Percentiles rank a stretch among this genome's conserved stretches.
These are phyloP conservation scores for Protoeuglena noctilucae DNA, from an alignment of 139 green algal species.

Conservation along the genomic window DNA sequence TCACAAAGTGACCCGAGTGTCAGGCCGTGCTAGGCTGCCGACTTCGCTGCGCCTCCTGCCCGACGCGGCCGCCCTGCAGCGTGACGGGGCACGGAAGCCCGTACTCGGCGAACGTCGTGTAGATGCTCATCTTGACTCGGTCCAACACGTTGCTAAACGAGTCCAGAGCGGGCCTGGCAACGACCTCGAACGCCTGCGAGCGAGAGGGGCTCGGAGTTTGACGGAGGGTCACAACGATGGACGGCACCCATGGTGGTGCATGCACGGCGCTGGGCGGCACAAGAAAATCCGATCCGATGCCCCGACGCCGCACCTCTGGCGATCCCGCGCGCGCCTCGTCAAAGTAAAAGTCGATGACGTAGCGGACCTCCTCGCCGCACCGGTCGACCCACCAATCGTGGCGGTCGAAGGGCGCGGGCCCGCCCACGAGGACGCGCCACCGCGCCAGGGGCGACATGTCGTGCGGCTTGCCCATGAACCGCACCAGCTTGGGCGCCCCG, in stretches of 20 bases:
- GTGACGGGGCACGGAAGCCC: slow-evolving; percentile 82
- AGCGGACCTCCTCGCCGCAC: slow-evolving; percentile 66
- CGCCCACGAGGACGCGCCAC: slow-evolving; percentile 34
- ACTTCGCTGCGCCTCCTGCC: slow-evolving; percentile 4
- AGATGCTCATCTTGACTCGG: slow-evolving; percentile 76
- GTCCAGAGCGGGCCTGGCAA: slow-evolving; percentile 73
- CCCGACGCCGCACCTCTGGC: neutral
- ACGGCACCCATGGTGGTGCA: too few species aligned
- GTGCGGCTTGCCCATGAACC: slow-evolving; percentile 69
- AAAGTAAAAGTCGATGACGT: slow-evolving; percentile 97
- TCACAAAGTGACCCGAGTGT: too few species aligned
- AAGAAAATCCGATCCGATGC: too few species aligned
- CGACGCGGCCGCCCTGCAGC: slow-evolving; percentile 18
- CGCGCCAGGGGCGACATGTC: slow-evolving; percentile 70
- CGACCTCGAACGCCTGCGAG: slow-evolving; percentile 61
- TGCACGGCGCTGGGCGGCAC: too few species aligned
- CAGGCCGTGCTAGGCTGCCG: too few species aligned
- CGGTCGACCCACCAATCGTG: slow-evolving; percentile 90
- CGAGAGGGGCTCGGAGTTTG: neutral
- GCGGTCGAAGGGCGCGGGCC: slow-evolving; percentile 71
- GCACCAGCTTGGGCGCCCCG: slow-evolving; percentile 44
- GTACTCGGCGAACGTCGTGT: slow-evolving; percentile 58
- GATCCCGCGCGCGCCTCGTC: slow-evolving; percentile 32
- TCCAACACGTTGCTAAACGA: slow-evolving; percentile 47
- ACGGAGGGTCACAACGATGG: neutral